phyloP scores from a whole-genome alignment of 768 basidiomycete species.

The Cubamyces sp. region DNA sequence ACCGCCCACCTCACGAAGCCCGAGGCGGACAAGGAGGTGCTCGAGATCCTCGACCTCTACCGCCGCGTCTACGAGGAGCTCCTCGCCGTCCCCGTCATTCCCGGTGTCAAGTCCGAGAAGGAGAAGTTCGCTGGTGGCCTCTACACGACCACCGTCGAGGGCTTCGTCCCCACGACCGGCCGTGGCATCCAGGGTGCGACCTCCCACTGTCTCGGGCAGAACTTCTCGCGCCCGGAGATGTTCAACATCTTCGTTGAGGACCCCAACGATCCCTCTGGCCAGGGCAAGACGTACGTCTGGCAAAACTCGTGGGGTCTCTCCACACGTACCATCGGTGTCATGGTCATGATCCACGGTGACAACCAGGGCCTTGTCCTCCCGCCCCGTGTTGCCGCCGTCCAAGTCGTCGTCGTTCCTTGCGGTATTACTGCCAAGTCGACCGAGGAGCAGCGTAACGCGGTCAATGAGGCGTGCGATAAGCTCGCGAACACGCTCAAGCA shows the following conservation, averaged over 20 bases:
- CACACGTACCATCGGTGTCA: slow-evolving; percentile 95
- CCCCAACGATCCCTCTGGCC: slow-evolving; percentile 70
- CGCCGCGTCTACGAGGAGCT: slow-evolving; percentile 95
- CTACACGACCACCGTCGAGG: slow-evolving; percentile 98
- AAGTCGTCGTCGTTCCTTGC: slow-evolving; percentile 91
- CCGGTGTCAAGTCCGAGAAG: slow-evolving; percentile 97
- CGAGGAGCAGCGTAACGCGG: slow-evolving; percentile 65
- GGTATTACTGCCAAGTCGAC: slow-evolving; percentile 88
- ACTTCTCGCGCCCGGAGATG: slow-evolving; percentile 96
- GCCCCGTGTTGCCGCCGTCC: slow-evolving; percentile 93
- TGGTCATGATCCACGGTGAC: slow-evolving; percentile 99
- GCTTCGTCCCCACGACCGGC: slow-evolving; percentile 95
- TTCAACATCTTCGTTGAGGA: slow-evolving; percentile 98
- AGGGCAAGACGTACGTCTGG: slow-evolving; percentile 85
- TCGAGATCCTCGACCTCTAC: slow-evolving; percentile 94
- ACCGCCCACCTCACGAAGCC: slow-evolving; percentile 88
- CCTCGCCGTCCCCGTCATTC: slow-evolving; percentile 95
- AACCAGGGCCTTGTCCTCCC: slow-evolving; percentile 97
- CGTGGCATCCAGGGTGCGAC: slow-evolving; percentile 98
- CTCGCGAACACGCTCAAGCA: slow-evolving; percentile 75
- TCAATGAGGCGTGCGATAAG: slow-evolving; percentile 78
- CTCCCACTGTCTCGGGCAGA: slow-evolving; percentile 97
- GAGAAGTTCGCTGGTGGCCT: slow-evolving; percentile 98
- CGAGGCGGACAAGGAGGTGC: slow-evolving; percentile 92
- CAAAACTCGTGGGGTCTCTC: slow-evolving; percentile 99